Evolutionary conservation across 1,284 basidiomycete species (phyloP).

Genomic region (Nidula niveotomentosa): DNA sequence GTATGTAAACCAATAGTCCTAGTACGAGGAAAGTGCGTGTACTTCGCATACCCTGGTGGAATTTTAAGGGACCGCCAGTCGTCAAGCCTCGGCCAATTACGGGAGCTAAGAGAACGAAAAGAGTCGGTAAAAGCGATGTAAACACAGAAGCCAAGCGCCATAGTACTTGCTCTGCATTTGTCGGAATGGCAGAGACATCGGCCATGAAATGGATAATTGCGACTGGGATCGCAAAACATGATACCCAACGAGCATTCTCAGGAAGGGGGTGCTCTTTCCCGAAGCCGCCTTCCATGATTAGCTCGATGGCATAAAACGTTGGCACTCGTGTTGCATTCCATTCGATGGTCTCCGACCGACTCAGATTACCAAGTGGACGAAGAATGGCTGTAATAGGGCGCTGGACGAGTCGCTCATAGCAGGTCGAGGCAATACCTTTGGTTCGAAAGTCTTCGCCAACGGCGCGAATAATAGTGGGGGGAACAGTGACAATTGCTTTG

Average conservation of each 20-base stretch:
- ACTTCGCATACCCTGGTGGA: not conserved
- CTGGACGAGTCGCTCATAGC: not conserved
- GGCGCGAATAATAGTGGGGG: not conserved
- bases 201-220: not conserved
- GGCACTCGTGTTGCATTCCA: not conserved
- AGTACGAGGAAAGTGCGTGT: not conserved
- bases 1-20: not conserved
- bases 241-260: not conserved
- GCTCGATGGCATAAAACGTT: not conserved
- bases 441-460: not conserved
- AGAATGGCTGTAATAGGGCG: not conserved
- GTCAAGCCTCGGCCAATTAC: not conserved
- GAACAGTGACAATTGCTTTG: not conserved
- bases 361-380: not conserved
- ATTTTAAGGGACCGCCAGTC: not conserved
- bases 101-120: not conserved
- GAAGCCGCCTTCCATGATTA: not conserved
- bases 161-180: not conserved
- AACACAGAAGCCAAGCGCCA: not conserved
- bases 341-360: not conserved
- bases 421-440: not conserved
- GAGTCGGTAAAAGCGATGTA: not conserved
- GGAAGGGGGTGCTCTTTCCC: not conserved
- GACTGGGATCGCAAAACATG: not conserved
- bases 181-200: not conserved